A percentile compares a stretch with the other conserved stretches of the same genome.
Evolutionary conservation across 2,329 filamentous ascomycete genomes (phyloP).

Genomic region (Westerdykella aurantiaca): DNA sequence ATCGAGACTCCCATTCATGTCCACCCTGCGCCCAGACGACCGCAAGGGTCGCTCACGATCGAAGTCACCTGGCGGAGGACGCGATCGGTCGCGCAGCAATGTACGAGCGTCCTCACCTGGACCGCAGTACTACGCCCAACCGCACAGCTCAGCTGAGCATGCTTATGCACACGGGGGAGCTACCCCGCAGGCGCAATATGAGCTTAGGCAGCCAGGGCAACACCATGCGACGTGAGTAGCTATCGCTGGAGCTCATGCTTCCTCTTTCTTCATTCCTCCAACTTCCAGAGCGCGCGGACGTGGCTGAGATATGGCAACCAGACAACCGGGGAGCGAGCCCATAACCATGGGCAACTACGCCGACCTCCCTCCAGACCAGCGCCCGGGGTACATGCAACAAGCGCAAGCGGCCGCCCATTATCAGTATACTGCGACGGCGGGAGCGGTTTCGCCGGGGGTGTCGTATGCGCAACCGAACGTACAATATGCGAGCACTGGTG

Average conservation of each 20-base stretch:
- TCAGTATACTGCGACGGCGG: constrained; percentile 8
- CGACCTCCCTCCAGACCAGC: constrained; percentile 42
- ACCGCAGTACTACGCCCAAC: constrained; percentile 19
- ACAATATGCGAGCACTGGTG: constrained; percentile 28
- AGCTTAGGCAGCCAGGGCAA: constrained; percentile 37
- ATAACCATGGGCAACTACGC: constrained; percentile 43
- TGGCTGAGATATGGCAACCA: constrained; percentile 31
- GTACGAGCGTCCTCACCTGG: constrained; percentile 33
- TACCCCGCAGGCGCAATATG: constrained; percentile 35
- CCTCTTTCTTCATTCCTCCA: constrained; percentile 1
- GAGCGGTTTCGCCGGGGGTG: constrained; percentile 8
- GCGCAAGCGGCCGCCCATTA: constrained; percentile 15
- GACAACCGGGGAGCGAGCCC: constrained; percentile 21
- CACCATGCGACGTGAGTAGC: constrained; percentile 33
- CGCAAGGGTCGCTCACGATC: constrained; percentile 38
- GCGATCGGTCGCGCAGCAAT: constrained; percentile 35
- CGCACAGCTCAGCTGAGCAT: constrained; percentile 11
- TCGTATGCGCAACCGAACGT: constrained; percentile 21
- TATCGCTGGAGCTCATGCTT: constrained; percentile 1
- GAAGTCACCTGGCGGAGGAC: constrained; percentile 37
- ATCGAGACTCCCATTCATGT: no score
- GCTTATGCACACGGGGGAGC: constrained; percentile 7
- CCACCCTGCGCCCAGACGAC: constrained; percentile 37
- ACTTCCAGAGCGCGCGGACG: background rate
- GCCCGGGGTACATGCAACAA: constrained; percentile 36